Evolutionary conservation across 1,284 basidiomycete species (phyloP).

Genomic region (Fomitopsis schrenkii): DNA sequence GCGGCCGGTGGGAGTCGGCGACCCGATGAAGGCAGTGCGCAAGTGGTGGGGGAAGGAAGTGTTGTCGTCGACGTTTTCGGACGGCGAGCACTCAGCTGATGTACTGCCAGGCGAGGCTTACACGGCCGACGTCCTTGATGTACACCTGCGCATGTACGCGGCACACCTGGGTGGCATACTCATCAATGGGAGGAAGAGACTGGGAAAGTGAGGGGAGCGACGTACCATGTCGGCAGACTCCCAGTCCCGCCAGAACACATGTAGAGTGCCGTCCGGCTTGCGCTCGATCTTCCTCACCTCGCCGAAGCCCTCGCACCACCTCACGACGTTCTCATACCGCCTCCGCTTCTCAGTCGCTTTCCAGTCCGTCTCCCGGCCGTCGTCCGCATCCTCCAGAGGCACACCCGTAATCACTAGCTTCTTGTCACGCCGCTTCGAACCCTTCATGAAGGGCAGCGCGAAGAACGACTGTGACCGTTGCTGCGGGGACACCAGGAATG

Average conservation of each 20-base stretch:
- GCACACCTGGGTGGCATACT: constrained; percentile 20
- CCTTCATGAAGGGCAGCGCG: constrained; percentile 18
- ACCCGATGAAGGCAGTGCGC: neutral
- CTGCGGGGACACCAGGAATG: constrained; percentile 22
- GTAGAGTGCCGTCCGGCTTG: constrained; percentile 24
- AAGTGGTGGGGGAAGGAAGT: neutral
- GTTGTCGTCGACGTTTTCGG: neutral
- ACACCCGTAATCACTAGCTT: constrained; percentile 25
- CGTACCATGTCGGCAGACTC: constrained; percentile 27
- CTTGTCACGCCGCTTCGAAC: constrained; percentile 19
- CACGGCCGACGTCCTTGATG: constrained; percentile 28
- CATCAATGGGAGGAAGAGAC: constrained; percentile 3
- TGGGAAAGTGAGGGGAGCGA: neutral
- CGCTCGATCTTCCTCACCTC: constrained; percentile 23
- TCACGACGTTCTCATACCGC: constrained; percentile 20
- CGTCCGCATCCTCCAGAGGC: constrained; percentile 4
- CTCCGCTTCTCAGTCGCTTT: constrained; percentile 14
- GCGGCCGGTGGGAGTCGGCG: neutral
- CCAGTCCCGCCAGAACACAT: constrained; percentile 29
- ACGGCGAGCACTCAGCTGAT: constrained; percentile 9
- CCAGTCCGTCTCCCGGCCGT: constrained; percentile 7
- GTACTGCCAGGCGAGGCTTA: constrained; percentile 27
- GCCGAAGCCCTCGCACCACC: constrained; percentile 29
- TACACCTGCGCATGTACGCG: constrained; percentile 26
- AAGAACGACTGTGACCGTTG: constrained; percentile 21